Conservation (phyloP, 495 filamentous ascomycete species). For the Xylaria sp. region DNA sequence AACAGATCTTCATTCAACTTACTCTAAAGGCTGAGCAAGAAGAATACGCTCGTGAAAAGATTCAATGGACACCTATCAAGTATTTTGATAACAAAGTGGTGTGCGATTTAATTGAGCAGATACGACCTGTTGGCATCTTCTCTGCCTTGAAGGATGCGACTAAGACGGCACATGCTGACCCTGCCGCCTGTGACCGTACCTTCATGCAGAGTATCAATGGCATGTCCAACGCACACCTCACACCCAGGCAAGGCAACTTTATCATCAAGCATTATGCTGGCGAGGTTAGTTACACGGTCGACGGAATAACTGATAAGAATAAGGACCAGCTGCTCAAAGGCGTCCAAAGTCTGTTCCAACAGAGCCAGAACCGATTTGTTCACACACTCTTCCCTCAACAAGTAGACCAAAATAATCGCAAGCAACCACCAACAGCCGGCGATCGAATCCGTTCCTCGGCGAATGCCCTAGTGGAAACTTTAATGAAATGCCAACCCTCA, state of each 20-base stretch:
- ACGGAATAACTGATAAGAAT: constrained; percentile 99
- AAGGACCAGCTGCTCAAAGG: constrained; percentile 98
- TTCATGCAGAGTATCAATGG: constrained; percentile 92
- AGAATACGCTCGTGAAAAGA: constrained; percentile 95
- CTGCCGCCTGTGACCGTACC: constrained; percentile 90
- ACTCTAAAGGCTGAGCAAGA: constrained; percentile 98
- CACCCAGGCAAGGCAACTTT: constrained; percentile 92
- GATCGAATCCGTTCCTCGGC: constrained; percentile 98
- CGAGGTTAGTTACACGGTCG: constrained; percentile 93
- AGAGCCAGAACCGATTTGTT: constrained; percentile 83
- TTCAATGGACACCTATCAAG: constrained; percentile 98
- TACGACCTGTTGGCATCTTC: constrained; percentile 91
- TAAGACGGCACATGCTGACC: constrained; percentile 94
- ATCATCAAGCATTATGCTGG: constrained; percentile 99
- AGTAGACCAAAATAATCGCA: constrained; percentile 95
- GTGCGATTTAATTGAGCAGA: constrained; percentile 95
- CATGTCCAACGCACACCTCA: constrained; percentile 89
- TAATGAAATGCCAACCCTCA: constrained; percentile 96
- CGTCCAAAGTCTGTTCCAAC: constrained; percentile 83
- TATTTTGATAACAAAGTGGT: constrained; percentile 99
- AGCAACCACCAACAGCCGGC: constrained; percentile 90
- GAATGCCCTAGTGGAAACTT: constrained; percentile 90
- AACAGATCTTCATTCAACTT: constrained; percentile 99
- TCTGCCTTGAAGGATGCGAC: constrained; percentile 97
- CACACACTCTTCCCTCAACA: constrained; percentile 89